Base-by-base conservation (phyloP, 1,139 yeast species). In the Candida sojae region DNA sequence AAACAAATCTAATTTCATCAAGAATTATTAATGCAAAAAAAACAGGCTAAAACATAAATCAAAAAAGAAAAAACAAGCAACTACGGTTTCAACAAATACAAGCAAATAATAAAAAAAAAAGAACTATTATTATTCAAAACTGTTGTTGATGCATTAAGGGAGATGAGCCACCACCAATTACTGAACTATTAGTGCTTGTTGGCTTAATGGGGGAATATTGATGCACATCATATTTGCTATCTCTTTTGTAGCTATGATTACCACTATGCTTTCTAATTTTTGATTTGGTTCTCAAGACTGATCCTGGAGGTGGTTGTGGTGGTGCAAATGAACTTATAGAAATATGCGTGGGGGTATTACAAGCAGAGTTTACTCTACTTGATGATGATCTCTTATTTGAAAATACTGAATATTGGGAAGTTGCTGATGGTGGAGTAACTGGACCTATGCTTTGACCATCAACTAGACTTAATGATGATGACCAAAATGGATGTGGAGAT, bases 391-490 rank as follows among this genome's bases (percentile, higher is more conserved):
- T 60, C 53, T 62, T 61, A 51, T 62, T 64, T 11, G 76, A 71
- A 50, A 72, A 72, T 9, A 72, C 66, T 29, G 74, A 70, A 48
- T 69, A 65, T 56, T 70, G 76, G 3, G 77, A 71, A 13, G 73
- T 67, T 21, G 76, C 77, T 41, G 73, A 70, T 29, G 77, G 77
- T 23, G 77, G 77, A 2, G 77, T 72, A 21, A 66, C 60, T 8
- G 77, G 77, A 21, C 64, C 62, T 62, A 49, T 55, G 55, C 42
- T 48, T 52, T 41, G 38, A 32, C 31, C 38, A 33, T 41, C 36
- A 3, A 53, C 52, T 9, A 50, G 58, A 0, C 71, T 75, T 73
- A 51, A 59, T 7, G 50, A 63, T 12, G 46, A 54, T 67, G 33
- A 68, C 71, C 5, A 49, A 46, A 23, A 51, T 48, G 43, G 53